Percentiles rank a stretch among this genome's conserved stretches.
Evolutionary conservation across 352 stramenopile species (phyloP).

Genomic region (Phytopythium montanum): DNA sequence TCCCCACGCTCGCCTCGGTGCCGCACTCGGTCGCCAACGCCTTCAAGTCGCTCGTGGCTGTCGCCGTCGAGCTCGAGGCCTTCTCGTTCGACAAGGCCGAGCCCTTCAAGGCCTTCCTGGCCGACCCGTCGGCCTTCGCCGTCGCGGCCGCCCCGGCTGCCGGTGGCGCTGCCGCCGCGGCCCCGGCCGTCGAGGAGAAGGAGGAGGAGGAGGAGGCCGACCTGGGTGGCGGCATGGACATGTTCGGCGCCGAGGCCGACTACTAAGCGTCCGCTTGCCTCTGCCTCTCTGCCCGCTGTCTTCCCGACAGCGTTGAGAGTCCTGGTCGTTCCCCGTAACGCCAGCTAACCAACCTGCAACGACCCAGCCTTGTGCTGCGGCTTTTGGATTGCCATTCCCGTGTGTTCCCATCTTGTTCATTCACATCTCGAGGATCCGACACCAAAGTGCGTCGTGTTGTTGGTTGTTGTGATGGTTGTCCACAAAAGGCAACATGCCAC

Average conservation of each 20-base stretch:
- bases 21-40: conserved; percentile 99
- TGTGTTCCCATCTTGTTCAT: background rate
- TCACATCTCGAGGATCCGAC: background rate
- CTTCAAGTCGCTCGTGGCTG: conserved; percentile 96
- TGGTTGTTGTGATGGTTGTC: too few relatives aligned
- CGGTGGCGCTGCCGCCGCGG: conserved; percentile 54
- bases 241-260: conserved; percentile 72
- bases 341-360: conserved; percentile 3
- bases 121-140: conserved; percentile 93
- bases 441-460: too few relatives aligned
- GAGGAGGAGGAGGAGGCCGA: conserved; percentile 84
- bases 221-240: conserved; percentile 86
- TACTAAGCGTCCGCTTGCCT: conserved; percentile 44
- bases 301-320: too few relatives aligned
- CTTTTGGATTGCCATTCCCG: conserved; percentile 4
- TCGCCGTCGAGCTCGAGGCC: conserved; percentile 93
- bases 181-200: conserved; percentile 54
- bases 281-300: background rate
- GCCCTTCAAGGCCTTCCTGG: conserved; percentile 95
- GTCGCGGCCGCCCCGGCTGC: conserved; percentile 80
- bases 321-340: background rate
- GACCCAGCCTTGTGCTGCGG: conserved; percentile 3
- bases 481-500: too few relatives aligned
- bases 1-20: conserved; percentile 97
- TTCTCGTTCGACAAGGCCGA: conserved; percentile 99